Evolutionary conservation across 1,139 yeast species (phyloP), one percentile per base, ranked within the genome.

Genomic region (Wickerhamomyces sp.): DNA sequence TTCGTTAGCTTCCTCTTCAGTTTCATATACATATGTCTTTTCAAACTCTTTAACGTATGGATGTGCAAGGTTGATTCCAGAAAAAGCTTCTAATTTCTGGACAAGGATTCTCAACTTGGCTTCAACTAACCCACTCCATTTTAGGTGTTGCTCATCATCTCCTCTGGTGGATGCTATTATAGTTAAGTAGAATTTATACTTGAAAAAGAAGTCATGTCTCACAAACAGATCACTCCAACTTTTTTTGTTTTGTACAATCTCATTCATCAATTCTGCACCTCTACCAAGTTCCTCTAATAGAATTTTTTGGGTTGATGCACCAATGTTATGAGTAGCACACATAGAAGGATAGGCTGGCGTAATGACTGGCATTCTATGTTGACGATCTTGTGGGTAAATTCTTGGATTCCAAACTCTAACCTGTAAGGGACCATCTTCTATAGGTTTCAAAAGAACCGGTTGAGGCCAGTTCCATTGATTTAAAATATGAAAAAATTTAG

Each of bases 311-410:
- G 97, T 90, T 0, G 97, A 88, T 16, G 75, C 75, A 1, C 95
- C 83, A 33, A 92, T 90, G 60, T 92, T 92, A 59, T 92, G 99
- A 1, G 99, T 92, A 0, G 99, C 97, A 64, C 99, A 92, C 98
- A 92, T 92, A 1, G 97, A 89, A 0, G 99, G 99, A 57, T 92
- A 92, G 0, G 98, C 97, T 0, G 99, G 99, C 0, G 99, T 92
- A 40, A 92, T 92, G n/a, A 92, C 96, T 0, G 99, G 99, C 98
- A 92, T 94, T 50, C 81, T 71, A 62, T 92, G 99, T 26, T 78
- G 79, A 43, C 95, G 75, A 58, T 92, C 99, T 50, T 78, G 86
- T 2, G 90, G 81, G 56, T 92, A 92, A 5, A 92, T 65, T 48
- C 84, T 76, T 7, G 99, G 99, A 58, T 92, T 92, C 99, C 99